Base-by-base conservation (phyloP, 2,329 filamentous ascomycete species). In the Hymenoscyphus fructigenus region DNA sequence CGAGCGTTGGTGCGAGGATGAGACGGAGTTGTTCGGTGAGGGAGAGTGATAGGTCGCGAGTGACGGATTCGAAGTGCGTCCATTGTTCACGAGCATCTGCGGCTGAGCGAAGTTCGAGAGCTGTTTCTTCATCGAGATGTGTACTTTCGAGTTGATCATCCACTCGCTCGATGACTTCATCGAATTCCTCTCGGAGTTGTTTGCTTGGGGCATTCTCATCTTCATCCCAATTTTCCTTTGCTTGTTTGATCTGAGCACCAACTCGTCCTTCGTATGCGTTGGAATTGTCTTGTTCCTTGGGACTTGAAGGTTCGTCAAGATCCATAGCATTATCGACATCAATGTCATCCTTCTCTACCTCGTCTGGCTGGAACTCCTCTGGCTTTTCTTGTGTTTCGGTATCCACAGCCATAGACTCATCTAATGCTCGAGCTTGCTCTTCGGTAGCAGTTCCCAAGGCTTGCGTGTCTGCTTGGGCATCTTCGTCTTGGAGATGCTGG, bases 1-100 rank as follows among this genome's bases (percentile, higher is more conserved):
- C 93, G 61, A 96, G 89, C 0, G 94, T 98, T 0, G 96, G 95
- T 0, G 92, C 92, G 47, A 99, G 88, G 73, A 99, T 98, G 15
- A 99, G 87, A 29, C 95, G 92, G 20, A 99, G 88, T 75, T 98
- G 95, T 69, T 97, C 95, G 0, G 94, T 97, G 15, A 99, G 83
- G 1, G 92, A 89, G 64, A 97, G 86, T 0, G 95, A 96, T 64
- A 97, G 89, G 58, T 90, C 85, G 69, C 95, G 92, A 0, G 95
- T 98, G 63, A 88, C 86, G 66, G 85, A 84, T 78, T 98, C 93
- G 79, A 96, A 95, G 65, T 88, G 84, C 10, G 88, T 85, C 95
- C 96, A 99, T 72, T 94, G 87, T 61, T 87, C 83, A 66, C 92
- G 86, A 29, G 93, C 87, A 67, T 86, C 82, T 29, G 83, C 79